Conservation (phyloP, 2,329 filamentous ascomycete genomes). For the Pseudocercospora cruenta region DNA sequence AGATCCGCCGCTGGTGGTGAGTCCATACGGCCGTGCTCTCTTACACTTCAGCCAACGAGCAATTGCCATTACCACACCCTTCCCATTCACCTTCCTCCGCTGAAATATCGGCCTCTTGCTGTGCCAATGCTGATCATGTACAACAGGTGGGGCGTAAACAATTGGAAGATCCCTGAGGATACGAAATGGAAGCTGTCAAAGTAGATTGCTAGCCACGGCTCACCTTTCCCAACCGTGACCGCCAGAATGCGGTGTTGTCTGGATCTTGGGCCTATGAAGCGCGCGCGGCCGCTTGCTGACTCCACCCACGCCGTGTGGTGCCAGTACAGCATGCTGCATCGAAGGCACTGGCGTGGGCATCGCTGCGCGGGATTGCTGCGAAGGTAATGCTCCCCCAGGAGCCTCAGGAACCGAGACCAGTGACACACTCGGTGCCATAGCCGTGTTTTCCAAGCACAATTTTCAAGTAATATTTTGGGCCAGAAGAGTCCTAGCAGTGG, state of each 20-base stretch:
- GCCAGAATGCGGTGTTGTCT: background rate
- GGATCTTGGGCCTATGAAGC: background rate
- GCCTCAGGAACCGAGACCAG: background rate
- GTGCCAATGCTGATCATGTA: constrained; percentile 4
- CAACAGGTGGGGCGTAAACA: constrained; percentile 77
- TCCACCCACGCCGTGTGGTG: background rate
- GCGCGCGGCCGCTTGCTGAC: background rate
- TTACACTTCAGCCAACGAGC: background rate
- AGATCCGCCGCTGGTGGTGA: constrained; percentile 78
- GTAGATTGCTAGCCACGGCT: background rate
- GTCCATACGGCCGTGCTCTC: background rate
- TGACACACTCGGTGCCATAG: background rate
- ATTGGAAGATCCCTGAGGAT: constrained; percentile 72
- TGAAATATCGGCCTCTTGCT: background rate
- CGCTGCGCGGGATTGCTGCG: background rate
- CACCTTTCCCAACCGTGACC: background rate
- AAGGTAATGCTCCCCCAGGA: background rate
- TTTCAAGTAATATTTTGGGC: background rate
- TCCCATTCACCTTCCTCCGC: background rate
- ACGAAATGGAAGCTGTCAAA: constrained; percentile 17
- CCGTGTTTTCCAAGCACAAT: background rate
- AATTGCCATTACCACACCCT: background rate
- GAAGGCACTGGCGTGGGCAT: background rate
- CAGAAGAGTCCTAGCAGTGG: background rate
- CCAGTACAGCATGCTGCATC: background rate